Percentiles rank a stretch among this genome's conserved stretches.
phyloP scores from a whole-genome alignment of 2,329 filamentous ascomycete species.

The Davidsoniella eucalypti region DNA sequence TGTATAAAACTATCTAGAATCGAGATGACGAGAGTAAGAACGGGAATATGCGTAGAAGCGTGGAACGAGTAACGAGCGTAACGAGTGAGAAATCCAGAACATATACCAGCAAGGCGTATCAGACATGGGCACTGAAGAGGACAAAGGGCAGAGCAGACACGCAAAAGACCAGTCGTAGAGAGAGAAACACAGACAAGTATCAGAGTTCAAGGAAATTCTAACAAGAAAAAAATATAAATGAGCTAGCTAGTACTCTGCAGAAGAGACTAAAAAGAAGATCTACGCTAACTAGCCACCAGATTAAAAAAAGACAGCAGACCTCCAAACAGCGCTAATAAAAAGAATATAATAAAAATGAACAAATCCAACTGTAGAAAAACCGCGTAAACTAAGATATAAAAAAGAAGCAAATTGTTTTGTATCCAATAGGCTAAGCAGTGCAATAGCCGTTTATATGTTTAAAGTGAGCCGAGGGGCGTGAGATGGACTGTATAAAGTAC shows the following conservation, averaged over 20 bases:
- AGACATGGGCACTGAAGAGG: neutral
- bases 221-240: neutral
- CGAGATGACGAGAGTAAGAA: too few species aligned
- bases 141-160: neutral
- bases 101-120: neutral
- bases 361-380: neutral
- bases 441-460: neutral
- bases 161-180: too few species aligned
- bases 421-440: neutral
- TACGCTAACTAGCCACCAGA: neutral
- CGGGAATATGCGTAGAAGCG: too few species aligned
- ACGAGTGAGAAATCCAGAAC: neutral
- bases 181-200: too few species aligned
- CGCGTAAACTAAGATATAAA: neutral
- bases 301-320: neutral
- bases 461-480: too few species aligned
- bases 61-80: too few species aligned
- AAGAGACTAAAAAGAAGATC: conserved; percentile 10
- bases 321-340: neutral
- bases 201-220: neutral
- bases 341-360: neutral
- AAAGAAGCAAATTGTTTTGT: neutral
- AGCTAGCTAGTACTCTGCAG: neutral
- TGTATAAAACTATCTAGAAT: neutral
- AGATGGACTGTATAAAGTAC: too few species aligned